Evolutionary conservation across 257 asterid genomes (phyloP).

Genomic region (Oldenlandia corymbosa): DNA sequence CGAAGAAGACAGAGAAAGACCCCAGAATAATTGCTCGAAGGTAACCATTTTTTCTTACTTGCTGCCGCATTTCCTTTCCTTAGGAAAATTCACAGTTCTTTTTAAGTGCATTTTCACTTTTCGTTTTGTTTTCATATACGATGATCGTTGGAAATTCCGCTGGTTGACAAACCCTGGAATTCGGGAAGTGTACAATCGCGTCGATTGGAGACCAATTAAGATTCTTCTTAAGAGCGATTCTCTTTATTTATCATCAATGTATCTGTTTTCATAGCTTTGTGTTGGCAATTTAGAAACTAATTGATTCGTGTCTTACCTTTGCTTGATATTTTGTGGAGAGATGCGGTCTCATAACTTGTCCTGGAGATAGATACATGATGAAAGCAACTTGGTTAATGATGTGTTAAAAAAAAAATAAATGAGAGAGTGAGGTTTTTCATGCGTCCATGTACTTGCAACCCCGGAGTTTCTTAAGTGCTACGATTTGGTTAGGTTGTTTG

Average conservation of each 20-base stretch:
- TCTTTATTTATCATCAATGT: too few species aligned
- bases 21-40: slow-evolving; percentile 72
- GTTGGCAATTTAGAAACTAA: neutral
- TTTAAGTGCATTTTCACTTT: slow-evolving; percentile 1
- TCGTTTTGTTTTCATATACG: neutral
- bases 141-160: neutral
- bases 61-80: neutral
- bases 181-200: too few species aligned
- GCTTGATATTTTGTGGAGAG: neutral
- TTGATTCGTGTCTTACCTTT: neutral
- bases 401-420: too few species aligned
- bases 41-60: slow-evolving; percentile 23
- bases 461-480: neutral
- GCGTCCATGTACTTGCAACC: neutral
- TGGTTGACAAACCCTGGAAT: too few species aligned
- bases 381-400: too few species aligned
- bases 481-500: neutral
- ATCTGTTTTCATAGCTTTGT: too few species aligned
- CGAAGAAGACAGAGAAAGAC: slow-evolving; percentile 50
- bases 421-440: neutral
- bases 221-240: too few species aligned
- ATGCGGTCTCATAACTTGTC: neutral
- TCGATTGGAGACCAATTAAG: too few species aligned
- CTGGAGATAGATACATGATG: neutral
- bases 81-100: neutral